Evolutionary conservation across 2,329 filamentous ascomycete genomes (phyloP).

Genomic region (Trichoderma hamatum): DNA sequence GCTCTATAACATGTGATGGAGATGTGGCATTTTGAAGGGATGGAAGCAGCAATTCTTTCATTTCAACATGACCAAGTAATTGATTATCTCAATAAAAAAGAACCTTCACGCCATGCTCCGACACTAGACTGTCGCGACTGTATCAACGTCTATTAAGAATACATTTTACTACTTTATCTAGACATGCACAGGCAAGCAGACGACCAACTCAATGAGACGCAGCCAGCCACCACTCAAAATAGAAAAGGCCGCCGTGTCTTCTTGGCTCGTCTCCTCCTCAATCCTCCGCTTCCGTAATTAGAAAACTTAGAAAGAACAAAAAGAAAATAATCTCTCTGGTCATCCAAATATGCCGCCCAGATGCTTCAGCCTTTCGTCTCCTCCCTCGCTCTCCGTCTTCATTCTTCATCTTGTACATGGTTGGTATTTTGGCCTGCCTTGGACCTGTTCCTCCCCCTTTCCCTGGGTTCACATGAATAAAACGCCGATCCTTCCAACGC

Average conservation of each 20-base stretch:
- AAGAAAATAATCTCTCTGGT: constrained; percentile 10
- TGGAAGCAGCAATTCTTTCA: not conserved
- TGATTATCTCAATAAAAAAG: not conserved
- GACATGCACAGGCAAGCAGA: constrained; percentile 33
- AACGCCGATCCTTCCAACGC: constrained; percentile 34
- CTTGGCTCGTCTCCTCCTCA: not conserved
- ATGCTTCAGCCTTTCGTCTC: constrained; percentile 21
- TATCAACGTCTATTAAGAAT: constrained; percentile 48
- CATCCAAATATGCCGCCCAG: constrained; percentile 20
- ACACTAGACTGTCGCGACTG: not conserved
- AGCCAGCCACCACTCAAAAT: not conserved
- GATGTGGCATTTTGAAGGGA: not conserved
- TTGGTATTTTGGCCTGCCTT: constrained; percentile 36
- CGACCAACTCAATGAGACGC: not conserved
- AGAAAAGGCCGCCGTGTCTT: not conserved
- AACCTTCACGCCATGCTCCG: not conserved
- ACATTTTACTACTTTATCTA: constrained; percentile 43
- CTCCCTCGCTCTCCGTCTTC: constrained; percentile 23
- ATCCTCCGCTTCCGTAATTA: constrained; percentile 7
- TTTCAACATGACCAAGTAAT: not conserved
- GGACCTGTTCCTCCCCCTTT: constrained; percentile 28
- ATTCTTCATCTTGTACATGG: constrained; percentile 28
- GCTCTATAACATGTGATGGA: not conserved
- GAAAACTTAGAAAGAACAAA: not conserved
- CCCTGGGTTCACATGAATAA: constrained; percentile 31